Conservation (phyloP, 2,329 filamentous ascomycete genomes). For the Phialocephala subalpina region DNA sequence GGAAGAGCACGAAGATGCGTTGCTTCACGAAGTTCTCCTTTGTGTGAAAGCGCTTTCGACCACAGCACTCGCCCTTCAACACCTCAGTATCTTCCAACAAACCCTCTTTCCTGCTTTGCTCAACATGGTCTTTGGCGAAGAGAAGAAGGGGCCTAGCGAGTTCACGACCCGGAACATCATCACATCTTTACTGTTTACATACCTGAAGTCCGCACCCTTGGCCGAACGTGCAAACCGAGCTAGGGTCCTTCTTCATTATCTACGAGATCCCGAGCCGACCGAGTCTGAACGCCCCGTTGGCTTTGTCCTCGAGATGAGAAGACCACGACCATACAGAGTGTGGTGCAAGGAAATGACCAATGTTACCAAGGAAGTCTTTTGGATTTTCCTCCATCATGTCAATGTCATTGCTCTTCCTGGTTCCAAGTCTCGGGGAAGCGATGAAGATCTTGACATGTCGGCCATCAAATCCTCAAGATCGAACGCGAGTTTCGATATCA, state of each 20-base stretch:
- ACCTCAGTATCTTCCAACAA: conserved; percentile 80
- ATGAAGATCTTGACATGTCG: conserved; percentile 36
- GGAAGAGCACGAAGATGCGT: conserved; percentile 93
- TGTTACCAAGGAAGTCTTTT: conserved; percentile 98
- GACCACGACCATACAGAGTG: conserved; percentile 85
- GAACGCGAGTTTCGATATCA: conserved; percentile 44
- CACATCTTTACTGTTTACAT: conserved; percentile 87
- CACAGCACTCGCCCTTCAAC: conserved; percentile 83
- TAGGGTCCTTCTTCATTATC: conserved; percentile 76
- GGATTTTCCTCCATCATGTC: conserved; percentile 96
- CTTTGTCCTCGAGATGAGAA: conserved; percentile 90
- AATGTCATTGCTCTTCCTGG: conserved; percentile 79
- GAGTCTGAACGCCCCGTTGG: conserved; percentile 80
- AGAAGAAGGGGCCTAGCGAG: conserved; percentile 96
- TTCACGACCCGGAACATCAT: conserved; percentile 93
- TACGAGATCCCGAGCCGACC: conserved; percentile 79
- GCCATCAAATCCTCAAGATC: conserved; percentile 33
- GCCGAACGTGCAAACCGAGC: conserved; percentile 74
- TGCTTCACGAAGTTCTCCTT: conserved; percentile 90
- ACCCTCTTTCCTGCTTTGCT: conserved; percentile 87
- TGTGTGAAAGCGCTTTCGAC: conserved; percentile 96
- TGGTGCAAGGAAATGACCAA: conserved; percentile 94
- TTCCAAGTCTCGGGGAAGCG: conserved; percentile 26
- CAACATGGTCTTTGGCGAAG: conserved; percentile 93
- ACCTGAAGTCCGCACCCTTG: conserved; percentile 74